Evolutionary conservation across 2,329 filamentous ascomycete genomes (phyloP).

Genomic region (Neopestalotiopsis sp.): DNA sequence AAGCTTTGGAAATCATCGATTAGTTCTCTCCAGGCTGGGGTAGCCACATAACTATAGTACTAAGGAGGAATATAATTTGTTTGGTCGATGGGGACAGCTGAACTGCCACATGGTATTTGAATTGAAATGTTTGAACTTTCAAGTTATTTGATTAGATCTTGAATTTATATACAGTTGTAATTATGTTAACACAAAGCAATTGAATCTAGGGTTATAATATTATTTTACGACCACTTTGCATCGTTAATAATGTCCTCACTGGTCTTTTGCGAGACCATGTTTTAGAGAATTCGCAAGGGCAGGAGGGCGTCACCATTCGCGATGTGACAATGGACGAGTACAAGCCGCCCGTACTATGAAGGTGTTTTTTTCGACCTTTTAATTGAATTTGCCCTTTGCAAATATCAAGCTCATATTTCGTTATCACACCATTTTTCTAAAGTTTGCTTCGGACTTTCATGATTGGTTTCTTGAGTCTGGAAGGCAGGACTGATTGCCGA

Average conservation of each 20-base stretch:
- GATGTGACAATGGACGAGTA: constrained; percentile 5
- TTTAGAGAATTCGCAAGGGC: constrained; percentile 42
- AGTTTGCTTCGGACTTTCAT: not conserved
- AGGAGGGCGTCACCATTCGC: not conserved
- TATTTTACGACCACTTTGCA: not conserved
- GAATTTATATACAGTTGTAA: too few relatives aligned
- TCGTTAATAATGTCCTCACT: constrained; percentile 16
- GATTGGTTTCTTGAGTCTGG: not conserved
- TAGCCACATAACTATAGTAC: too few relatives aligned
- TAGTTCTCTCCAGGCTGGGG: too few relatives aligned
- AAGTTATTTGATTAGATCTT: too few relatives aligned
- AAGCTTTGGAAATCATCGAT: too few relatives aligned
- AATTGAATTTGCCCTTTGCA: too few relatives aligned
- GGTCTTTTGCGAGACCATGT: constrained; percentile 62
- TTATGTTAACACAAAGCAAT: too few relatives aligned
- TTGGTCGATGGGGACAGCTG: too few relatives aligned
- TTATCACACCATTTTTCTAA: not conserved
- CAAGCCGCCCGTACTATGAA: not conserved
- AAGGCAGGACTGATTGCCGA: not conserved
- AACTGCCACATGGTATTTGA: too few relatives aligned
- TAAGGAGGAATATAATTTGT: too few relatives aligned
- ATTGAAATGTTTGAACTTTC: too few relatives aligned
- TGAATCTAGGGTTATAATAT: not conserved
- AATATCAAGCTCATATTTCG: not conserved
- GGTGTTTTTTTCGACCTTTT: not conserved